Percentiles rank a stretch among this genome's conserved stretches.
Conservation (phyloP, 208 protist genomes). For the Vickermania spadyakhi region DNA sequence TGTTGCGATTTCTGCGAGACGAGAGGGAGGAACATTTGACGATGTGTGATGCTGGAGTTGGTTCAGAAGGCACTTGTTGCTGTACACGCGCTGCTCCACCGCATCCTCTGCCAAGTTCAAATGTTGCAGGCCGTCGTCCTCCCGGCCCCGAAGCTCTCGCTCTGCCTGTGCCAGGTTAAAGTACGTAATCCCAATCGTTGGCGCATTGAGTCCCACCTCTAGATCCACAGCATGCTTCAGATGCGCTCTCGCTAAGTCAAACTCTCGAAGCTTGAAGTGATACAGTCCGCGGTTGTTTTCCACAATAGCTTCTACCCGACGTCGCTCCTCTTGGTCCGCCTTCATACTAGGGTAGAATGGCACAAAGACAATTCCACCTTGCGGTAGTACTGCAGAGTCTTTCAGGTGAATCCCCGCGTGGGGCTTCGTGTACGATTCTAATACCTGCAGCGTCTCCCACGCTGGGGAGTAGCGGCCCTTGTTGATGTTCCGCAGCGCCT, state of each 20-base stretch:
- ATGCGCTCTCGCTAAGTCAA: conserved; percentile 37
- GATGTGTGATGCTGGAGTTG: neutral
- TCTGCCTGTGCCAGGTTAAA: conserved; percentile 71
- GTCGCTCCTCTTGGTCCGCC: conserved; percentile 10
- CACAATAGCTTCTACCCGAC: conserved; percentile 25
- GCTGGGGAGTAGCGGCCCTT: conserved; percentile 38
- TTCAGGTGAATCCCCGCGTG: conserved; percentile 31
- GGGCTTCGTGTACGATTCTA: conserved; percentile 23
- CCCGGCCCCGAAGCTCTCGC: conserved; percentile 20
- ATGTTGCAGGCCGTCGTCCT: conserved; percentile 22
- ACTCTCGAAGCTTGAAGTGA: conserved; percentile 72
- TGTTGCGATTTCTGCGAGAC: neutral
- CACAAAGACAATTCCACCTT: conserved; percentile 17
- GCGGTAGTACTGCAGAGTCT: conserved; percentile 4
- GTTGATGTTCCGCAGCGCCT: conserved; percentile 54
- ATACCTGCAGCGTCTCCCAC: conserved; percentile 32
- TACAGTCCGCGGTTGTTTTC: conserved; percentile 82
- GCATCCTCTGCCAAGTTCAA: conserved; percentile 39
- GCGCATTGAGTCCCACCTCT: conserved; percentile 39
- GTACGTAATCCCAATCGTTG: conserved; percentile 66
- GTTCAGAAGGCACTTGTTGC: neutral
- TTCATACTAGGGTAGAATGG: conserved; percentile 31
- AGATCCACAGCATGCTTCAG: conserved; percentile 32
- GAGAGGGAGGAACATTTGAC: neutral
- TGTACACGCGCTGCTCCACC: conserved; percentile 40